phyloP scores from a whole-genome alignment of 2,329 filamentous ascomycete genomes.

The Xylariaceae sp. region DNA sequence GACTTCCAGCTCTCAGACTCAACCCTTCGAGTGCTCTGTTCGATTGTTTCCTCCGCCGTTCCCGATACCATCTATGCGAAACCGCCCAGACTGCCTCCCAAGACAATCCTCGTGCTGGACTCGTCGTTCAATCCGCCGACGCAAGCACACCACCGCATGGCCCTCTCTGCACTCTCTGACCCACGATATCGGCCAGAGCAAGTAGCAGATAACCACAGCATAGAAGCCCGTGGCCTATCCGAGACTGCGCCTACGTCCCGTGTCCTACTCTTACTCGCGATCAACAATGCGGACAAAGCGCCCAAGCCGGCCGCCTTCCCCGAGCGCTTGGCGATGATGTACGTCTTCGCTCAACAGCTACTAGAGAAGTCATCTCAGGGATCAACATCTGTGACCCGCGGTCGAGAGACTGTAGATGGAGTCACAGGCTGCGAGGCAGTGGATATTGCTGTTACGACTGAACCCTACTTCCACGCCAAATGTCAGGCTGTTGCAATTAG shows the following conservation, averaged over 20 bases:
- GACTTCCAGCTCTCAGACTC: conserved; percentile 43
- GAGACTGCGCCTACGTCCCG: conserved; percentile 28
- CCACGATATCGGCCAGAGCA: conserved; percentile 3
- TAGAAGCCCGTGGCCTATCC: neutral
- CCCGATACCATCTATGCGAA: conserved; percentile 3
- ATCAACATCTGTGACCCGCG: neutral
- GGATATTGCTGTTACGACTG: conserved; percentile 69
- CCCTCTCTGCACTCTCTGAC: conserved; percentile 40
- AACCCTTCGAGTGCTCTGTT: conserved; percentile 46
- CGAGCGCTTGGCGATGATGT: conserved; percentile 69
- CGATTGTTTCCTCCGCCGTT: conserved; percentile 26
- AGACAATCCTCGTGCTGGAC: conserved; percentile 57
- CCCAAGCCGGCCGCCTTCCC: conserved; percentile 67
- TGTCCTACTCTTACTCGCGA: conserved; percentile 59
- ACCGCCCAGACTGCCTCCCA: conserved; percentile 24
- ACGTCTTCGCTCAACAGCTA: conserved; percentile 60
- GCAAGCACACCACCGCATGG: conserved; percentile 58
- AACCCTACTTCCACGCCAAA: conserved; percentile 75
- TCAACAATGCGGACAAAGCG: conserved; percentile 65
- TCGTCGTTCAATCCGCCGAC: conserved; percentile 70
- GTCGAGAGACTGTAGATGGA: neutral
- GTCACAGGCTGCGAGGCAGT: conserved; percentile 33
- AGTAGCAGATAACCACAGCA: neutral
- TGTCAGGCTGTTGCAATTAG: conserved; percentile 52
- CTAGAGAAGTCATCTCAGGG: conserved; percentile 19